A percentile compares a stretch with the other conserved stretches of the same genome.
phyloP scores from a whole-genome alignment of 2,329 filamentous ascomycete genomes.

The Fusarium drepaniforme region DNA sequence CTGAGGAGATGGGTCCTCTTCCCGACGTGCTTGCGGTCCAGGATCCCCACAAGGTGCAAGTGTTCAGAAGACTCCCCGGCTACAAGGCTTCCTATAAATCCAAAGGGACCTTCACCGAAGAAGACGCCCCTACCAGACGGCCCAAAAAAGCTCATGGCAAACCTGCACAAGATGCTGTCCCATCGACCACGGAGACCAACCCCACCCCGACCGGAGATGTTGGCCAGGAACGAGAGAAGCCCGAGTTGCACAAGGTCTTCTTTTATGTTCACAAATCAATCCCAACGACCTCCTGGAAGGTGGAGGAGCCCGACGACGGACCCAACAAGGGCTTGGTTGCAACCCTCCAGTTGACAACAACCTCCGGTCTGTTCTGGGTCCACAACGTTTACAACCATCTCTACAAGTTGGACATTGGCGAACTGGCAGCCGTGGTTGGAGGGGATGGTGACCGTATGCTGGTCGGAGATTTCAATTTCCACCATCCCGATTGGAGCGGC shows the following conservation, averaged over 20 bases:
- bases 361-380: not conserved
- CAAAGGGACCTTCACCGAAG: no score
- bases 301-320: not conserved
- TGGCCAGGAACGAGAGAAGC: not conserved
- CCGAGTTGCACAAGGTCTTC: not conserved
- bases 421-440: not conserved
- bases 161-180: not conserved
- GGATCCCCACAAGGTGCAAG: no score
- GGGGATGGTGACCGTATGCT: not conserved
- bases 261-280: slow-evolving; percentile 7
- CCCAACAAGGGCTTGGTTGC: slow-evolving; percentile 4
- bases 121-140: not conserved
- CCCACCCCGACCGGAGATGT: not conserved
- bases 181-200: not conserved
- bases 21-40: no score
- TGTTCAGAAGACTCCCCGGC: no score
- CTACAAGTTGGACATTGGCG: not conserved
- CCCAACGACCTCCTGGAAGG: not conserved
- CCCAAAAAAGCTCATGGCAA: no score
- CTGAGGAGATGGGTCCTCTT: no score
- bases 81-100: no score
- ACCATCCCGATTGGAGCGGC: not conserved
- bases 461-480: slow-evolving; percentile 11
- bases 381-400: slow-evolving; percentile 1
- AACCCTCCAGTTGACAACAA: not conserved